A percentile compares a stretch with the other conserved stretches of the same genome.
phyloP scores from a whole-genome alignment of 2,329 filamentous ascomycete genomes.

The Emergomyces africanus region DNA sequence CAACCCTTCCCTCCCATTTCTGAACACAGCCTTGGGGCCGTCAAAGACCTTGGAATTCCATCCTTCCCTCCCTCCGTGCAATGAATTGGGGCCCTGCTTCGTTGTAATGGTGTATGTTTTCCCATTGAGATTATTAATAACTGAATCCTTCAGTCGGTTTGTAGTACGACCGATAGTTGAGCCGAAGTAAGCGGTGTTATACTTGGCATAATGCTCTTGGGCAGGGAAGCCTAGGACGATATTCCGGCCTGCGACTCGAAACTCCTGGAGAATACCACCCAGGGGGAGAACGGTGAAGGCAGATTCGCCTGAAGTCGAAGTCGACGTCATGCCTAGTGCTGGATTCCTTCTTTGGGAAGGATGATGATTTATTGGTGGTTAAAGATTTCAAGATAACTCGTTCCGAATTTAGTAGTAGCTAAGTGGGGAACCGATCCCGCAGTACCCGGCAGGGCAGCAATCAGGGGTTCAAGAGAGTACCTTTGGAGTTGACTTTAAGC shows the following conservation, averaged over 20 bases:
- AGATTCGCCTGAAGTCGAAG: slow-evolving; percentile 15
- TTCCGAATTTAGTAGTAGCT: no score
- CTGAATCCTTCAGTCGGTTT: slow-evolving; percentile 65
- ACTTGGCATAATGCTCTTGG: slow-evolving; percentile 57
- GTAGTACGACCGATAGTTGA: slow-evolving; percentile 79
- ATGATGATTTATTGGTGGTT: neutral
- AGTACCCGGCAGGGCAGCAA: no score
- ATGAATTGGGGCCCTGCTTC: slow-evolving; percentile 66
- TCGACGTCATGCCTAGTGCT: slow-evolving; percentile 7
- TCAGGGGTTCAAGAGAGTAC: no score
- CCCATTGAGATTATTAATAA: slow-evolving; percentile 59
- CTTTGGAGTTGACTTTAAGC: no score
- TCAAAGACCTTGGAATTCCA: slow-evolving; percentile 74
- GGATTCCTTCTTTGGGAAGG: neutral
- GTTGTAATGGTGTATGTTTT: slow-evolving; percentile 55
- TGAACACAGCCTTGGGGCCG: slow-evolving; percentile 50
- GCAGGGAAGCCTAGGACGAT: slow-evolving; percentile 80
- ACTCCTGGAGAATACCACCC: slow-evolving; percentile 47
- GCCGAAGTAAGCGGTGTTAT: slow-evolving; percentile 75
- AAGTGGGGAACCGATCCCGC: no score
- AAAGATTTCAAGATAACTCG: no score
- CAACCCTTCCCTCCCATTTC: slow-evolving; percentile 51
- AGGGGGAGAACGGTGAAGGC: slow-evolving; percentile 34
- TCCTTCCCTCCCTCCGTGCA: slow-evolving; percentile 60
- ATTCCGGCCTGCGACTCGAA: slow-evolving; percentile 64